phyloP scores from a whole-genome alignment of 1,139 yeast species.

The Tardiomyces depauwii region DNA sequence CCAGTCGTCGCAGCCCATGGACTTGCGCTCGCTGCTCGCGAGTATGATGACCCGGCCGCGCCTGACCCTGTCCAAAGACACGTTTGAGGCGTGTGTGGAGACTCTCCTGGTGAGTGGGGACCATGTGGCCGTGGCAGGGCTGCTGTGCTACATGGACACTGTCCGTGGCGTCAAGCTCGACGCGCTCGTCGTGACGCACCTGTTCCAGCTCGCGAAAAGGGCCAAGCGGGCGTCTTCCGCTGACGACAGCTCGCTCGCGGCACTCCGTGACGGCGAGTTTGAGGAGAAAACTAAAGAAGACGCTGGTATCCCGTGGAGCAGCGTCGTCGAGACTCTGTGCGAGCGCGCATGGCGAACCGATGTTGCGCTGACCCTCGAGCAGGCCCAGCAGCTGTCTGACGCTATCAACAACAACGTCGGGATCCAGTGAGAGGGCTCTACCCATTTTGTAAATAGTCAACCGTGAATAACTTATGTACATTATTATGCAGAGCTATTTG shows the following conservation, averaged over 20 bases:
- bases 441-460: background rate
- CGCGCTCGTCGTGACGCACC: background rate
- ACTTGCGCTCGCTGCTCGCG: background rate
- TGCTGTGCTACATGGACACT: conserved; percentile 14
- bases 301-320: background rate
- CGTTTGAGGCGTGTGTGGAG: conserved; percentile 16
- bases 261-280: background rate
- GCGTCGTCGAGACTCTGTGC: background rate
- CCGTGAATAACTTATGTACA: no score
- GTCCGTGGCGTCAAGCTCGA: conserved; percentile 5
- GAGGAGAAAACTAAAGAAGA: background rate
- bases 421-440: no score
- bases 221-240: background rate
- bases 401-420: background rate
- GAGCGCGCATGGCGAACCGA: background rate
- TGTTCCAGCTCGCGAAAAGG: background rate
- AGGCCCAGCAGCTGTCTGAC: background rate
- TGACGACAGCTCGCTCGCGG: background rate
- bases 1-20: background rate
- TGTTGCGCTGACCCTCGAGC: background rate
- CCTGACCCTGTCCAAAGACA: conserved; percentile 12
- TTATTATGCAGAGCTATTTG: background rate
- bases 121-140: conserved; percentile 12
- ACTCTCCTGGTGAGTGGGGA: conserved; percentile 15
- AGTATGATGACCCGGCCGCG: conserved; percentile 10